phyloP scores from a whole-genome alignment of 305 asterid genomes.

The Fraxinus sp. region DNA sequence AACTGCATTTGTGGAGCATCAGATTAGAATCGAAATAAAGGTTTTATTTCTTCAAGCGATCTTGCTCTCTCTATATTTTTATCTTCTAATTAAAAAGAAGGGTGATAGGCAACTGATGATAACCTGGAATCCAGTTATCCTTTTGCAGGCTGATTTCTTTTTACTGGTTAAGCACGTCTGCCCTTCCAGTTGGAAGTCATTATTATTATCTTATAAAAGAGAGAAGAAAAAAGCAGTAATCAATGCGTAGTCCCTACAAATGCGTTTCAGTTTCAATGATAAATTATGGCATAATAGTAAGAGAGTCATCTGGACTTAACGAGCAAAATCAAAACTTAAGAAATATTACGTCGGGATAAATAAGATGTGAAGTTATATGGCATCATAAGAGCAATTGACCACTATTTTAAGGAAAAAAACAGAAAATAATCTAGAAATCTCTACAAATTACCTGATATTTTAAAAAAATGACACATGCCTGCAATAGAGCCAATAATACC shows the following conservation, averaged over 20 bases:
- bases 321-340: background rate
- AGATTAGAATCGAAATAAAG: background rate
- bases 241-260: background rate
- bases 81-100: background rate
- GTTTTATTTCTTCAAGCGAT: background rate
- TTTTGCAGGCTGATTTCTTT: conserved; percentile 75
- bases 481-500: conserved; percentile 76
- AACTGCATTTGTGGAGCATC: conserved; percentile 49
- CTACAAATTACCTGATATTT: conserved; percentile 53
- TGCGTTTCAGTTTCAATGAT: background rate
- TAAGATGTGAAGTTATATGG: background rate
- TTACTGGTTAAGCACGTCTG: conserved; percentile 59
- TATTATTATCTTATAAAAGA: conserved; percentile 58
- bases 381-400: background rate
- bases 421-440: conserved; percentile 1
- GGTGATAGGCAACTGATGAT: conserved; percentile 13
- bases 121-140: conserved; percentile 94
- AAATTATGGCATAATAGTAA: conserved; percentile 1
- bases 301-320: background rate
- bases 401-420: background rate
- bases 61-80: background rate
- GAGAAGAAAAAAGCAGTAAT: conserved; percentile 12
- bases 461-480: conserved; percentile 69
- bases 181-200: conserved; percentile 61
- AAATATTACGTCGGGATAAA: background rate